phyloP scores from a whole-genome alignment of 2,329 filamentous ascomycete species.

The Penicillium sp. region DNA sequence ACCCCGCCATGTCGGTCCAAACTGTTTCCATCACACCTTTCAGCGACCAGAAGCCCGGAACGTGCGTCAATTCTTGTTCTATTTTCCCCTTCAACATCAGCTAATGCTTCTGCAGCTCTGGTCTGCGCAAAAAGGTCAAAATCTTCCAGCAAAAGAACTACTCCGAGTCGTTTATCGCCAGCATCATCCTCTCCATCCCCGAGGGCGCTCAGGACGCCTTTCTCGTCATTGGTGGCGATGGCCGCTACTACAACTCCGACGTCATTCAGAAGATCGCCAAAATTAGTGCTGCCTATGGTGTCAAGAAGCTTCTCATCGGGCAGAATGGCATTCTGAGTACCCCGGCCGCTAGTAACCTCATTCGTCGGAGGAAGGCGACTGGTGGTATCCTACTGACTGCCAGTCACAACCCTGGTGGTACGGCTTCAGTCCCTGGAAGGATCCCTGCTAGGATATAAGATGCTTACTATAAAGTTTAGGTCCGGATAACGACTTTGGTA shows the following conservation, averaged over 20 bases:
- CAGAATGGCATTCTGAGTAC: constrained; percentile 97
- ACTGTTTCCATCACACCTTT: constrained; percentile 85
- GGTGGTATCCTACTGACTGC: constrained; percentile 96
- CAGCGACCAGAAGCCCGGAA: constrained; percentile 97
- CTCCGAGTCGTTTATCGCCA: constrained; percentile 92
- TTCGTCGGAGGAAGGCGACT: constrained; percentile 91
- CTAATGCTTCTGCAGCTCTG: constrained; percentile 67
- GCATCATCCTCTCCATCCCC: constrained; percentile 93
- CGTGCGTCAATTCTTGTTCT: constrained; percentile 67
- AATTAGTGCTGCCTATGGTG: constrained; percentile 94
- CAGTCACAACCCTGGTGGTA: constrained; percentile 97
- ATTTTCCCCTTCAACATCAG: constrained; percentile 21
- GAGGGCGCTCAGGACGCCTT: constrained; percentile 87
- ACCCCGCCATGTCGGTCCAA: constrained; percentile 69
- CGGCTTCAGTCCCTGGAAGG: constrained; percentile 39
- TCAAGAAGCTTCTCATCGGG: constrained; percentile 97
- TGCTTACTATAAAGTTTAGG: constrained; percentile 55
- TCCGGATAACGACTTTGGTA: constrained; percentile 93
- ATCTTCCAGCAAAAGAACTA: constrained; percentile 96
- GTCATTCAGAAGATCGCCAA: constrained; percentile 96
- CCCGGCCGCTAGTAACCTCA: constrained; percentile 93
- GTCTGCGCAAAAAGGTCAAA: constrained; percentile 98
- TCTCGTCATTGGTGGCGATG: constrained; percentile 96
- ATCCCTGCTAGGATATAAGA: not conserved
- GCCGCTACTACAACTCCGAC: constrained; percentile 95